Conservation (phyloP, 352 stramenopile species). For the Phytophthora parvispora region DNA sequence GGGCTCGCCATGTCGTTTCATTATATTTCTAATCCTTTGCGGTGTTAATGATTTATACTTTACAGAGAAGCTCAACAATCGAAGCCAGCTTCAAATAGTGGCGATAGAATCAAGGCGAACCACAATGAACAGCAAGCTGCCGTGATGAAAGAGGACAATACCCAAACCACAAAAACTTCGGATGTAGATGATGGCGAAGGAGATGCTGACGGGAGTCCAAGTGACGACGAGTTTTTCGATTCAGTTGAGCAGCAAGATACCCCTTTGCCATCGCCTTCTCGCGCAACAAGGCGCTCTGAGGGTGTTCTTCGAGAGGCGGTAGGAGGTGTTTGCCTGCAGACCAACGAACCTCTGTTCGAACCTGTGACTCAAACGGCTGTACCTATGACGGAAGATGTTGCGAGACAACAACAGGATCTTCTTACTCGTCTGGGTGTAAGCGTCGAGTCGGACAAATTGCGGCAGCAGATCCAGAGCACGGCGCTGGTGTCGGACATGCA, state of each 20-base stretch:
- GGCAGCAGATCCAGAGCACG: conserved; percentile 82
- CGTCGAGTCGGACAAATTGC: conserved; percentile 69
- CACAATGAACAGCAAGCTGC: neutral
- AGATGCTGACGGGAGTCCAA: conserved; percentile 43
- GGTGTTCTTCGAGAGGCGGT: conserved; percentile 45
- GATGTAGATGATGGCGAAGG: conserved; percentile 18
- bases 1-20: neutral
- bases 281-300: conserved; percentile 21
- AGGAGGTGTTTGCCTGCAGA: conserved; percentile 54
- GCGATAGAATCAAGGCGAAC: conserved; percentile 8
- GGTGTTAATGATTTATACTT: neutral
- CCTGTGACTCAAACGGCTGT: conserved; percentile 75
- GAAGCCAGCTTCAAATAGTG: conserved; percentile 15
- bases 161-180: neutral
- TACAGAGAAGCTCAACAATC: conserved; percentile 40
- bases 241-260: conserved; percentile 71
- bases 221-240: conserved; percentile 90
- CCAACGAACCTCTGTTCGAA: conserved; percentile 62
- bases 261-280: conserved; percentile 12
- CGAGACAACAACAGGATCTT: conserved; percentile 81
- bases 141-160: neutral
- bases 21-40: no score
- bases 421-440: conserved; percentile 74
- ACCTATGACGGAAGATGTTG: conserved; percentile 84
- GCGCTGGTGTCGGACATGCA: conserved; percentile 87